A percentile compares a stretch with the other conserved stretches of the same genome.
Evolutionary conservation across 2,329 filamentous ascomycete species (phyloP).

Genomic region (Dryadomyces quercivorus): DNA sequence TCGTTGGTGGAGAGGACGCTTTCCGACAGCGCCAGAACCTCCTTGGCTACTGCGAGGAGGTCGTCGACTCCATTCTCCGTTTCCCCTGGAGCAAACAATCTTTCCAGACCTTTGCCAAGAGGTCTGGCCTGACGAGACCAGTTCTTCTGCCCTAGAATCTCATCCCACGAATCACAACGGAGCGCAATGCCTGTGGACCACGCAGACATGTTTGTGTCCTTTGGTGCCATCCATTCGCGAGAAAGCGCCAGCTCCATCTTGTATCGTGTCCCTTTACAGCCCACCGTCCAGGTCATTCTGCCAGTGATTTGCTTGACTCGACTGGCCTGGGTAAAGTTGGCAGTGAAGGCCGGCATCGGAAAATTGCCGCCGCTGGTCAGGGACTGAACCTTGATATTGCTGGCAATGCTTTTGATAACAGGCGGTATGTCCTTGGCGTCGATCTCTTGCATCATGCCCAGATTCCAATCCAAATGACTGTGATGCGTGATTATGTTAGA

Average conservation of each 20-base stretch:
- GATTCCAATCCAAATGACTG: constrained; percentile 25
- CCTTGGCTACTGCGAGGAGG: constrained; percentile 2
- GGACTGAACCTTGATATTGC: constrained; percentile 14
- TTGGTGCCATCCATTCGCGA: constrained; percentile 17
- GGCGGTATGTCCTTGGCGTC: constrained; percentile 9
- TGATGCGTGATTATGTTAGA: background rate
- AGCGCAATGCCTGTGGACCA: constrained; percentile 3
- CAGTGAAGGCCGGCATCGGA: constrained; percentile 15
- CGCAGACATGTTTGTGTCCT: background rate
- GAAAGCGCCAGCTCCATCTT: constrained; percentile 22
- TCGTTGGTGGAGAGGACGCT: background rate
- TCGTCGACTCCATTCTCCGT: constrained; percentile 1
- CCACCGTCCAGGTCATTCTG: constrained; percentile 22
- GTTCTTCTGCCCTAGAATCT: constrained; percentile 1
- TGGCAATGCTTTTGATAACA: constrained; percentile 14
- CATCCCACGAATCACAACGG: constrained; percentile 2
- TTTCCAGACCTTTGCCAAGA: constrained; percentile 4
- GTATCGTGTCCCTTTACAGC: constrained; percentile 19
- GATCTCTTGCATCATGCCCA: constrained; percentile 19
- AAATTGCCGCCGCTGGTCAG: constrained; percentile 13
- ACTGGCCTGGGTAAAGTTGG: constrained; percentile 4
- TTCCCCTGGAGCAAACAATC: constrained; percentile 4
- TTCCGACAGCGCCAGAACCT: background rate
- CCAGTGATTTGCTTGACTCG: constrained; percentile 18
- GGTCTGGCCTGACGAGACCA: background rate